Evolutionary conservation across 257 asterid genomes (phyloP).

Genomic region (Hygrophila difformis): DNA sequence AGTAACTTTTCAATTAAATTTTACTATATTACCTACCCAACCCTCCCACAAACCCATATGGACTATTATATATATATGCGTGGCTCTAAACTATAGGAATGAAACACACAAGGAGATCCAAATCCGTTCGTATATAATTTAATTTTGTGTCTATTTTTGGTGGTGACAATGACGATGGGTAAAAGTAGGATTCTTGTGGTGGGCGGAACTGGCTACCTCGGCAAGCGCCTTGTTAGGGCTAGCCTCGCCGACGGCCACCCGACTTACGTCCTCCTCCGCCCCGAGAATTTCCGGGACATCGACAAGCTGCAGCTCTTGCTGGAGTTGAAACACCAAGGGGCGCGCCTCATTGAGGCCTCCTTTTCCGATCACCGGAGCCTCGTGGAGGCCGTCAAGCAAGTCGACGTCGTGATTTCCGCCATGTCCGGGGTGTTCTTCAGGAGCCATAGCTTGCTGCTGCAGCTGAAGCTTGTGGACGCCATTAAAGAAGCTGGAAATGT

Average conservation of each 20-base stretch:
- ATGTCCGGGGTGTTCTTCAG: constrained; percentile 82
- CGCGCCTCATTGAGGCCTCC: constrained; percentile 53
- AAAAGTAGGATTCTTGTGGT: constrained; percentile 68
- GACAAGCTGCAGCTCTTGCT: constrained; percentile 54
- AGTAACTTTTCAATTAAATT: too few relatives aligned
- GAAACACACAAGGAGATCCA: too few relatives aligned
- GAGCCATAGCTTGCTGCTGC: constrained; percentile 57
- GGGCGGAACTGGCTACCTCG: constrained; percentile 80
- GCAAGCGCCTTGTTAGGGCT: constrained; percentile 61
- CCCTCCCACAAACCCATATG: too few relatives aligned
- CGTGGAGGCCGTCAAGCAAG: constrained; percentile 73
- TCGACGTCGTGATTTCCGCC: constrained; percentile 73
- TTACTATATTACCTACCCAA: too few relatives aligned
- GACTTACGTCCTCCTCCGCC: constrained; percentile 55
- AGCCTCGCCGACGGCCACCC: constrained; percentile 67
- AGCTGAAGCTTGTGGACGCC: constrained; percentile 70
- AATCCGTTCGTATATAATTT: too few relatives aligned
- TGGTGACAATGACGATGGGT: too few relatives aligned
- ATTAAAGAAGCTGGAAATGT: constrained; percentile 82
- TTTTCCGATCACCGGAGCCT: too few relatives aligned
- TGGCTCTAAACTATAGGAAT: too few relatives aligned
- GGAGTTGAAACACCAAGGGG: constrained; percentile 65
- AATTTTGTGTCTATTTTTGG: too few relatives aligned
- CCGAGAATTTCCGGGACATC: constrained; percentile 63
- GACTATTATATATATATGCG: too few relatives aligned